Conservation (phyloP, 1,284 basidiomycete genomes). For the Cryptococcus deneoformans region DNA sequence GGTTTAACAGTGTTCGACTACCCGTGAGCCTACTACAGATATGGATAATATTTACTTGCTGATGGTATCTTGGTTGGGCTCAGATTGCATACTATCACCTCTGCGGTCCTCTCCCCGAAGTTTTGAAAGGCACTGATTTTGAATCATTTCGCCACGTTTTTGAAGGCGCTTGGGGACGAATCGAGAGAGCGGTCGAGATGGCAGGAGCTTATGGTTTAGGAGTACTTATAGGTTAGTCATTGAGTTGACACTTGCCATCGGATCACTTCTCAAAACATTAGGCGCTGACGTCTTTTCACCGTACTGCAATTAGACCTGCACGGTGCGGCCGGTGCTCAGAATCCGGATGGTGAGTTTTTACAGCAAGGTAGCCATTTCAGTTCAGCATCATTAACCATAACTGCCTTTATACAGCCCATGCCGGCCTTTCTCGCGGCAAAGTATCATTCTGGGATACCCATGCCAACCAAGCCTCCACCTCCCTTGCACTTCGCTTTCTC, state of each 20-base stretch:
- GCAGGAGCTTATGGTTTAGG: conserved; percentile 68
- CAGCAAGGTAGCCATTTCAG: not conserved
- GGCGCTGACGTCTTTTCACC: conserved; percentile 2
- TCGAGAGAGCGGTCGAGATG: conserved; percentile 63
- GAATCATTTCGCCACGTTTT: conserved; percentile 60
- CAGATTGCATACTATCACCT: conserved; percentile 79
- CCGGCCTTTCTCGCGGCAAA: conserved; percentile 45
- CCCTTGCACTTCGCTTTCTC: conserved; percentile 54
- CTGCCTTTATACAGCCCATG: conserved; percentile 31
- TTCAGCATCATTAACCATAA: conserved; percentile 3
- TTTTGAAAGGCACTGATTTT: conserved; percentile 72
- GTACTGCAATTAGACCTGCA: conserved; percentile 50
- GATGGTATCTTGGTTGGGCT: not conserved
- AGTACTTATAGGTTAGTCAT: conserved; percentile 65
- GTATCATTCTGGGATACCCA: conserved; percentile 44
- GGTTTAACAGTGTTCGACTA: conserved; percentile 78
- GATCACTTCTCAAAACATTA: not conserved
- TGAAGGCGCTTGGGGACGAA: conserved; percentile 67
- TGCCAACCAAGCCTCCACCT: conserved; percentile 60
- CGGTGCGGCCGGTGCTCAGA: conserved; percentile 53
- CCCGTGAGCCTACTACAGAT: conserved; percentile 58
- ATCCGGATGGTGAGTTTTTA: conserved; percentile 47
- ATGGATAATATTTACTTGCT: not conserved
- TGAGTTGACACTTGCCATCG: not conserved
- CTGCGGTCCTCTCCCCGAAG: conserved; percentile 59